phyloP scores from a whole-genome alignment of 768 basidiomycete genomes.

The Agrocybe praecox region DNA sequence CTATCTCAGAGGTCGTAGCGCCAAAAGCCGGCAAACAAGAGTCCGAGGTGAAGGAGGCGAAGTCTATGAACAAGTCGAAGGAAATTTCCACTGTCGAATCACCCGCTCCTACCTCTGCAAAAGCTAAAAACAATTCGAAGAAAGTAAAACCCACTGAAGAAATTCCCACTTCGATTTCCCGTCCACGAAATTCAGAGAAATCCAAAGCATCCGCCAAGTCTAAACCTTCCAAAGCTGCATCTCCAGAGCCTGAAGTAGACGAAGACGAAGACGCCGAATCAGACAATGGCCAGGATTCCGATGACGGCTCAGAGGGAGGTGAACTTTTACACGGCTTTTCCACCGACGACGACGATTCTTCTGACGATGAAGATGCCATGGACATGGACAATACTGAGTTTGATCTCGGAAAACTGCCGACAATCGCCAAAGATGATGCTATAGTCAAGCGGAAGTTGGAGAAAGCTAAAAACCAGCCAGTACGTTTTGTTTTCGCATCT shows the following conservation, averaged over 20 bases:
- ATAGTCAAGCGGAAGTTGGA: constrained; percentile 68
- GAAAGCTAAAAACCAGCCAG: constrained; percentile 66
- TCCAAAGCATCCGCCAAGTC: constrained; percentile 18
- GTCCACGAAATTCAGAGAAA: constrained; percentile 12
- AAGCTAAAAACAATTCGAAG: constrained; percentile 9
- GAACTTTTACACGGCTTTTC: constrained; percentile 71
- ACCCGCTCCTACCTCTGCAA: neutral
- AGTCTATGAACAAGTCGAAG: constrained; percentile 13
- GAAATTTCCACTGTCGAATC: neutral
- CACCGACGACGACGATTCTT: constrained; percentile 76
- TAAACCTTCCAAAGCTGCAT: constrained; percentile 29
- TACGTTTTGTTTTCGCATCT: constrained; percentile 35
- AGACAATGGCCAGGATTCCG: constrained; percentile 14
- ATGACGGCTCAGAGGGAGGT: constrained; percentile 32
- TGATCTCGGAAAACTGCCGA: constrained; percentile 77
- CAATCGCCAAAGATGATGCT: constrained; percentile 86
- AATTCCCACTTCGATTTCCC: constrained; percentile 15
- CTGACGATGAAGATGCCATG: constrained; percentile 66
- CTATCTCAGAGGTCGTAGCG: neutral
- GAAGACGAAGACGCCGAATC: constrained; percentile 22
- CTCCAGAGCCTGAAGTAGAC: constrained; percentile 17
- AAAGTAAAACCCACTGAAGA: constrained; percentile 11
- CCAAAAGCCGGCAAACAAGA: neutral
- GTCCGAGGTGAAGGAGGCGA: constrained; percentile 5
- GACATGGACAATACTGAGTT: constrained; percentile 55